These are phyloP conservation scores for Pontederia crassipes DNA, from an alignment of 176 grass and related monocot species.

Conservation along the genomic window DNA sequence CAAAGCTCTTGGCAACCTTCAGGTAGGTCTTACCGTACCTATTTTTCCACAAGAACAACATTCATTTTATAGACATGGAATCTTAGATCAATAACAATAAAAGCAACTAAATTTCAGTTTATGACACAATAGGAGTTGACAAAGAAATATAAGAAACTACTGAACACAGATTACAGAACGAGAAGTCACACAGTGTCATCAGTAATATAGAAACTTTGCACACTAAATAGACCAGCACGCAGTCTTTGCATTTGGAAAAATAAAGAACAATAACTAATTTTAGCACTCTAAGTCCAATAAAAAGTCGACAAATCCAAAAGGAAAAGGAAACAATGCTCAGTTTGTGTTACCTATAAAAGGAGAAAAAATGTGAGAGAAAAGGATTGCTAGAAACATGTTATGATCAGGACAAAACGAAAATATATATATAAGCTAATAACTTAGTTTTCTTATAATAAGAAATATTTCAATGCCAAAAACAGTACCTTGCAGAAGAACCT, in stretches of 20 bases:
- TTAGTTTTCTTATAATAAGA: neutral
- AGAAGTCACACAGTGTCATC: no score
- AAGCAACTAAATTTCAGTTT: neutral
- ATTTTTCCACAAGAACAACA: conserved; percentile 5
- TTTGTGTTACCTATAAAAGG: neutral
- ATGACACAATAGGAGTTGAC: no score
- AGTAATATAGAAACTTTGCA: no score
- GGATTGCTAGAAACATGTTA: neutral
- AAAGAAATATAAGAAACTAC: no score
- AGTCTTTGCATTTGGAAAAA: no score
- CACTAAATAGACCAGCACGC: no score
- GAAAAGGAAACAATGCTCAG: neutral
- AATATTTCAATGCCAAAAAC: neutral
- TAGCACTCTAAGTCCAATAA: no score
- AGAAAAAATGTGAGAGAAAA: neutral
- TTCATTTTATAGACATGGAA: neutral
- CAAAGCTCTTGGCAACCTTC: conserved; percentile 59
- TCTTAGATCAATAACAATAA: no score
- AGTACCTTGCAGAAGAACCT: conserved; percentile 71
- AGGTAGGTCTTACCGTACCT: conserved; percentile 84
- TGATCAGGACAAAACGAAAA: neutral
- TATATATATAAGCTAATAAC: neutral
- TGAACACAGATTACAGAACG: no score
- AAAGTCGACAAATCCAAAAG: neutral
- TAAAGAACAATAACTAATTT: no score